phyloP scores from a whole-genome alignment of 179 eudicot species.

The Amaranthus tricolor region DNA sequence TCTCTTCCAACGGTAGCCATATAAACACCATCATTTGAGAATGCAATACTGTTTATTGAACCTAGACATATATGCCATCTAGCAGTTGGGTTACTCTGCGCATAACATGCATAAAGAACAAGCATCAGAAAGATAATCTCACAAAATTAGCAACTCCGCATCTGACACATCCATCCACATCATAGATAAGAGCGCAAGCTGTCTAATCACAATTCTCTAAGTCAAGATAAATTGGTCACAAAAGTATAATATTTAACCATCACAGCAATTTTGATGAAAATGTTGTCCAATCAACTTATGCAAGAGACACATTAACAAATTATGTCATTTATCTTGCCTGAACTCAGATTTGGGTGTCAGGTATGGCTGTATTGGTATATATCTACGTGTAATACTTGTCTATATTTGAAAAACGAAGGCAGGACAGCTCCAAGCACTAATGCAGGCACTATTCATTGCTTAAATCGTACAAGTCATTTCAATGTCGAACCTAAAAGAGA shows the following conservation, averaged over 20 bases:
- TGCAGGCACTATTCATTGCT: neutral
- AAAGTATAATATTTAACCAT: neutral
- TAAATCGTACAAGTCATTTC: no score
- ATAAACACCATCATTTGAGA: constrained; percentile 65
- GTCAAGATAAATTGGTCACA: neutral
- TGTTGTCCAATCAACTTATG: neutral
- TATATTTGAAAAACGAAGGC: neutral
- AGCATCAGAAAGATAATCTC: neutral
- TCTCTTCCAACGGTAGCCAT: constrained; percentile 91
- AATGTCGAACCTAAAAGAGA: no score
- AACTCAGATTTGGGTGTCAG: neutral
- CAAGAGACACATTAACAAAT: neutral
- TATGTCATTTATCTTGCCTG: neutral
- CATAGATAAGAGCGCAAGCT: neutral
- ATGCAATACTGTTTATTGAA: constrained; percentile 71
- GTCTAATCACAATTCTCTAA: neutral
- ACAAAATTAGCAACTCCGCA: neutral
- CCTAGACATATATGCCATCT: constrained; percentile 95
- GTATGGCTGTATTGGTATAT: neutral
- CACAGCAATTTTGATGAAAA: neutral
- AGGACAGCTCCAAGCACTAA: neutral
- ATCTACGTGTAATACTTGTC: neutral
- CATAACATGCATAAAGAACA: constrained; percentile 13
- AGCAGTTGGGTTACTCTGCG: constrained; percentile 67
- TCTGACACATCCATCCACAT: neutral